These are phyloP conservation scores for Aspergillus sclerotialis DNA, from an alignment of 2,329 filamentous ascomycete genomes.

Conservation along the genomic window DNA sequence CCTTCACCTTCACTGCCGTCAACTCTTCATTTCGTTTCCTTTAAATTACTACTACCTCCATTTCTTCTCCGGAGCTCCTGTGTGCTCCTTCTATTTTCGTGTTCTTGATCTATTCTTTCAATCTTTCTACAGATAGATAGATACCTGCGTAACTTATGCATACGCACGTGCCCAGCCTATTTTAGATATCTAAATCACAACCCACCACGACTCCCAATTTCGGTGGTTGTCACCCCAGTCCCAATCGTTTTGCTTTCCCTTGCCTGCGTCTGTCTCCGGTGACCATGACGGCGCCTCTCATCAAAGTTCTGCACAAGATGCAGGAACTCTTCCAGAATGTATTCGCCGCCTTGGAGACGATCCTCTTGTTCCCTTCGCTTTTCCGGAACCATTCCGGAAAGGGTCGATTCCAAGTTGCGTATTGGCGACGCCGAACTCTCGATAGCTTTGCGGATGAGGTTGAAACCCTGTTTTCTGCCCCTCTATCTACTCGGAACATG, in stretches of 20 bases:
- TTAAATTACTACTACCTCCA: no score
- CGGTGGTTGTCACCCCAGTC: no score
- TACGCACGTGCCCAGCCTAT: no score
- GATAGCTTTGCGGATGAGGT: constrained; percentile 34
- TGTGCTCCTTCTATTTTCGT: no score
- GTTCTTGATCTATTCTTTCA: no score
- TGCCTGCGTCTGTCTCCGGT: no score
- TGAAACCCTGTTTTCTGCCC: constrained; percentile 29
- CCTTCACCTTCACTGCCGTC: constrained; percentile 1
- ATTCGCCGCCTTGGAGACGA: constrained; percentile 32
- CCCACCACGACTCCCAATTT: no score
- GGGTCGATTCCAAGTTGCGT: constrained; percentile 25
- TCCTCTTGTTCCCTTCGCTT: constrained; percentile 34
- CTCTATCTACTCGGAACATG: constrained; percentile 31
- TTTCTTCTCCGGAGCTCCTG: no score
- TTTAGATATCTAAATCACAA: no score
- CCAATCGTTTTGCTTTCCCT: background rate
- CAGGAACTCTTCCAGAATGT: constrained; percentile 36
- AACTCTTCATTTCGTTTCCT: no score
- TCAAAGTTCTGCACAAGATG: constrained; percentile 34
- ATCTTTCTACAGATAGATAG: no score
- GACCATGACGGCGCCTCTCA: constrained; percentile 29
- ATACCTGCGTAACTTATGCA: no score
- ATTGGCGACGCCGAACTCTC: constrained; percentile 31
- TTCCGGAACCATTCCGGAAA: constrained; percentile 26